Conservation (phyloP, 176 grass and related monocot genomes). For the Carex parvula region DNA sequence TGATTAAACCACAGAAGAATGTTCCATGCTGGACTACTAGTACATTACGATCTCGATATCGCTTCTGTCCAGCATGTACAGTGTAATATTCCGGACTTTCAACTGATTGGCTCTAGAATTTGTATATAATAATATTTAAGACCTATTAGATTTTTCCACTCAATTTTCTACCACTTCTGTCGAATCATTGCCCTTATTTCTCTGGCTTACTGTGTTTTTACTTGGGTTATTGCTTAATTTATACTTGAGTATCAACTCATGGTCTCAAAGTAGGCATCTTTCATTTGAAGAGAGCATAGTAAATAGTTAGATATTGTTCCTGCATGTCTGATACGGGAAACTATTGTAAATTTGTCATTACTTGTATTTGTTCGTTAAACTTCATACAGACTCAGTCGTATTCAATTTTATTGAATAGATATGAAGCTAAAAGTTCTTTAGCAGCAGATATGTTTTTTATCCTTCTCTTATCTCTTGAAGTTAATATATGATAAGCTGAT, state of each 20-base stretch:
- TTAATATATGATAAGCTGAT: not conserved
- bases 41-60: not conserved
- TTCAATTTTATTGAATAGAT: not conserved
- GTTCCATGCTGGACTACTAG: not conserved
- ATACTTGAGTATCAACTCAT: not conserved
- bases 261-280: not conserved
- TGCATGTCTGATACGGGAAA: not conserved
- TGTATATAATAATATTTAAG: not conserved
- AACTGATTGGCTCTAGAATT: not conserved
- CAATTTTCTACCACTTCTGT: not conserved
- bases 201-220: not conserved
- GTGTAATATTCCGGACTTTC: not conserved
- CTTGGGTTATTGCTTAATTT: not conserved
- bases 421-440: not conserved
- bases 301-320: not conserved
- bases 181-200: not conserved
- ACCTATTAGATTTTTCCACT: not conserved
- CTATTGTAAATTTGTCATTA: not conserved
- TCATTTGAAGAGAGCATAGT: not conserved
- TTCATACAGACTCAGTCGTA: not conserved
- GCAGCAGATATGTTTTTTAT: not conserved
- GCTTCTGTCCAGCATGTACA: not conserved
- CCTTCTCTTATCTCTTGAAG: slow-evolving; percentile 21
- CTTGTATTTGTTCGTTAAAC: not conserved
- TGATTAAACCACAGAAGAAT: not conserved